A percentile compares a stretch with the other conserved stretches of the same genome.
Conservation (phyloP, 202 grass and related monocot genomes). For the Miscanthus sacchariflorus region DNA sequence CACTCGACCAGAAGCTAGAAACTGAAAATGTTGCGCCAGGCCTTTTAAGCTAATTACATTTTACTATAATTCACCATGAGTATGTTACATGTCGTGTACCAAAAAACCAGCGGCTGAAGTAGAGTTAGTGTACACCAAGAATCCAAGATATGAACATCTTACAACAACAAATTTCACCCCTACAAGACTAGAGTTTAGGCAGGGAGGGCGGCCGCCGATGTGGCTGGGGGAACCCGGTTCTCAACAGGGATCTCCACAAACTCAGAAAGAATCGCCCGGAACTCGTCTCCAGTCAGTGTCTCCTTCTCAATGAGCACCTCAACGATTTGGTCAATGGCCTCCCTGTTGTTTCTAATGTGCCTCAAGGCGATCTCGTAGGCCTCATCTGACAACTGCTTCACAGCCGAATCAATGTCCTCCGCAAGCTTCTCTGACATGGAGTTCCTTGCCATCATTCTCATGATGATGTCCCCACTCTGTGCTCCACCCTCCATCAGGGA, state of each 20-base stretch:
- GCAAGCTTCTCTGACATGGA: constrained; percentile 96
- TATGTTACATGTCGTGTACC: constrained; percentile 50
- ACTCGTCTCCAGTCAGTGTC: constrained; percentile 78
- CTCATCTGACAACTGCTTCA: constrained; percentile 79
- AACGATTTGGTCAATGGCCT: constrained; percentile 92
- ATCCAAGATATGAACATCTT: constrained; percentile 63
- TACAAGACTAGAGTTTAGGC: constrained; percentile 52
- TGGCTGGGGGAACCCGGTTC: constrained; percentile 78
- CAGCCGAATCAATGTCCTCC: constrained; percentile 77
- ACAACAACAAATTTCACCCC: constrained; percentile 49
- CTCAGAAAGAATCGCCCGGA: constrained; percentile 83
- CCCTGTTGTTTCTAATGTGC: constrained; percentile 81
- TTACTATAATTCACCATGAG: constrained; percentile 53
- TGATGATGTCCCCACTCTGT: constrained; percentile 81
- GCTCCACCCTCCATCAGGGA: constrained; percentile 80
- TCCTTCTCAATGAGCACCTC: constrained; percentile 96
- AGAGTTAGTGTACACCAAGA: constrained; percentile 58
- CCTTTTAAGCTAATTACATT: constrained; percentile 55
- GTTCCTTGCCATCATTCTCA: constrained; percentile 96
- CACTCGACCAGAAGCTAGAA: background rate
- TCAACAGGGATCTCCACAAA: constrained; percentile 84
- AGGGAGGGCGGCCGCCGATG: constrained; percentile 54
- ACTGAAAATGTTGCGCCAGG: background rate
- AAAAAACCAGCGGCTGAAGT: constrained; percentile 37
- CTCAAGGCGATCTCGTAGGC: constrained; percentile 74